Base-by-base conservation (phyloP, 1,139 yeast species). In the Debaryomyces singareniensis region DNA sequence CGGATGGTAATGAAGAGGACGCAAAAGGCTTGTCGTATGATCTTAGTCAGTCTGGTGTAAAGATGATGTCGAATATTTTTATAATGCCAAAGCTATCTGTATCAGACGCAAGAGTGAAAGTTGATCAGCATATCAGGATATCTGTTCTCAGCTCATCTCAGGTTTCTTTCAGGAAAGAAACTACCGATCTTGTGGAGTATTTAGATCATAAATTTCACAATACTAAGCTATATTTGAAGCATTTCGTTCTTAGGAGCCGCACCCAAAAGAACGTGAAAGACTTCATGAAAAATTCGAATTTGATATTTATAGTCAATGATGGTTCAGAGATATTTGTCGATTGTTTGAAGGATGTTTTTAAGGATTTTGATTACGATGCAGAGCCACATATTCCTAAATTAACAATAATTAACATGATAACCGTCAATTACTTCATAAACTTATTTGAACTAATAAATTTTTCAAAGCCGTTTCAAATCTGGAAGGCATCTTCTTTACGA, bases 261-360 rank as follows among this genome's bases (percentile, higher is more conserved):
- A 29, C 34, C n/a, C 33, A 27, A 24, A 28, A 24, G 15, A 22
- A 26, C 20, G 41, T 37, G 11, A 35, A 37, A 12, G 18, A 33
- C 9, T 28, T 42, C 5, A 38, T 55, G 10, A 35, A 34, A 15
- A 38, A 40, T 10, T 51, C 64, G 2, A 51, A 61, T 31, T 43
- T 61, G 33, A 39, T 65, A 10, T 60, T 65, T 32, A 40, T 62
- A 4, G 48, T 64, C n/a, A 65, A 66, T 40, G 70, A 66, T 37
- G 71, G 71, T 4, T 57, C 67, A 4, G 35, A 38, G 9, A 39
- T 42, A 4, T 49, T 62, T 29, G 47, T 56, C 5, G 58, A 59
- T 15, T 51, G 43, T 27, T 42, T 61, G 30, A 32, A 40, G 5
- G 30, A 38, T 20, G 40, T 37, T 34, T 29, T 20, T 12, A 26